These are phyloP conservation scores for Astragalus glycyphyllos DNA, from an alignment of 306 rosid genomes.

Conservation along the genomic window DNA sequence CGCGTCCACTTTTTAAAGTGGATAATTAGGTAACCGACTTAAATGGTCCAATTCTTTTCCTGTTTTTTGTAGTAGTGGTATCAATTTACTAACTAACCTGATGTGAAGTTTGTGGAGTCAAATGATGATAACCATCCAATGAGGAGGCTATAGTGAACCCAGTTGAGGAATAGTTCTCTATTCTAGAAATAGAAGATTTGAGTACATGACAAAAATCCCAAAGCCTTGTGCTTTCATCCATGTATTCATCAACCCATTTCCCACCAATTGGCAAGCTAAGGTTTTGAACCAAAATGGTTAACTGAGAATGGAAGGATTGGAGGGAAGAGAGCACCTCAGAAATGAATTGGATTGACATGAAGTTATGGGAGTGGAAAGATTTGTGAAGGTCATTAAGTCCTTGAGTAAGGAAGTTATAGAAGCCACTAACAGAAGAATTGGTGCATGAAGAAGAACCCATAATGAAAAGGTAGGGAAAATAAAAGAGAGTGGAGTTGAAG, in stretches of 20 bases:
- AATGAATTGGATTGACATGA: slow-evolving; percentile 83
- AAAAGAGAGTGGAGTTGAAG: neutral
- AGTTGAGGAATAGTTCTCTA: slow-evolving; percentile 56
- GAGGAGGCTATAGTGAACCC: slow-evolving; percentile 56
- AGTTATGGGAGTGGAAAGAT: slow-evolving; percentile 52
- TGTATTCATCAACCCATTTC: slow-evolving; percentile 91
- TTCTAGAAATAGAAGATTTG: slow-evolving; percentile 67
- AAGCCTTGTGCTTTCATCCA: slow-evolving; percentile 86
- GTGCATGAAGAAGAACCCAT: slow-evolving; percentile 66
- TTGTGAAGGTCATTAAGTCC: slow-evolving; percentile 68
- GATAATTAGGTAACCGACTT: no score
- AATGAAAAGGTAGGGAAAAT: neutral
- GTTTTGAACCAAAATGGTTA: slow-evolving; percentile 65
- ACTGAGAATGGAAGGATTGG: slow-evolving; percentile 72
- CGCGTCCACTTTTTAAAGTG: no score
- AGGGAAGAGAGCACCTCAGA: slow-evolving; percentile 69
- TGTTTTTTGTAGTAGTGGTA: no score
- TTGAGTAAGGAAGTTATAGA: slow-evolving; percentile 69
- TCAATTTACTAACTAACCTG: slow-evolving; percentile 51
- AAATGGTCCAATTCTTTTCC: no score
- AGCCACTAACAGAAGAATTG: slow-evolving; percentile 68
- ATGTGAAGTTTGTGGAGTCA: slow-evolving; percentile 57
- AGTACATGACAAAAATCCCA: slow-evolving; percentile 84
- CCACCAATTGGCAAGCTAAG: slow-evolving; percentile 81
- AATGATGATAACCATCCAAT: slow-evolving; percentile 57